Conservation (phyloP, 192 early-diverging fungal genomes). For the Globomyces pollinis-pini region DNA sequence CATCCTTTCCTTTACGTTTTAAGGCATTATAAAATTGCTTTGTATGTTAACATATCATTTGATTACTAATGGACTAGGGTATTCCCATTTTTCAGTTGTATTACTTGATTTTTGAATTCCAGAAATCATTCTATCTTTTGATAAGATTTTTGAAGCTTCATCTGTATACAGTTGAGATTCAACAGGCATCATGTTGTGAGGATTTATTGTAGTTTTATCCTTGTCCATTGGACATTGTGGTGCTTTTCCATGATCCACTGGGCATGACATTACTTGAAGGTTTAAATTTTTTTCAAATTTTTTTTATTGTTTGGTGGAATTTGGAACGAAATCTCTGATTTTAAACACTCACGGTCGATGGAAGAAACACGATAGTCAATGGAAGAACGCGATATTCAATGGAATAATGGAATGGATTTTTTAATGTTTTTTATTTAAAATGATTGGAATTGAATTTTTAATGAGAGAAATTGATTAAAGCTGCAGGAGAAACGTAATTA, state of each 20-base stretch:
- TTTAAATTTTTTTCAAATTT: no score
- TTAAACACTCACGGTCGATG: no score
- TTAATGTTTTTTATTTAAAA: background rate
- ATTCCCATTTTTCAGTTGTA: constrained; percentile 30
- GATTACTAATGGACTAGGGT: constrained; percentile 30
- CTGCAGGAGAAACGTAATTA: background rate
- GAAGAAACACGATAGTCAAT: no score
- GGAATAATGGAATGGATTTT: constrained; percentile 1
- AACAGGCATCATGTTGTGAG: constrained; percentile 87
- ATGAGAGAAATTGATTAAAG: constrained; percentile 3
- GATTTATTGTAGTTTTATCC: constrained; percentile 44
- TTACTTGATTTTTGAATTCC: constrained; percentile 59
- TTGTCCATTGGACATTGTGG: constrained; percentile 27
- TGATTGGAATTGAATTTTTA: no score
- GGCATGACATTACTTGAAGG: constrained; percentile 37
- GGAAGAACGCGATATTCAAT: no score
- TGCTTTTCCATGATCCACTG: constrained; percentile 44
- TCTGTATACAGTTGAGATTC: constrained; percentile 58
- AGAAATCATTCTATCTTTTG: constrained; percentile 72
- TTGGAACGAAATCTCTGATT: no score
- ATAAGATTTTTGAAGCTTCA: constrained; percentile 62
- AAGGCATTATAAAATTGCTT: constrained; percentile 79
- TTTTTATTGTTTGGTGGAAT: no score
- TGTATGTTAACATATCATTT: no score
- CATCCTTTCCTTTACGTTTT: constrained; percentile 76